Evolutionary conservation across 2,329 filamentous ascomycete species (phyloP), one percentile per base, ranked within the genome.

Genomic region (Exophiala calicioides): DNA sequence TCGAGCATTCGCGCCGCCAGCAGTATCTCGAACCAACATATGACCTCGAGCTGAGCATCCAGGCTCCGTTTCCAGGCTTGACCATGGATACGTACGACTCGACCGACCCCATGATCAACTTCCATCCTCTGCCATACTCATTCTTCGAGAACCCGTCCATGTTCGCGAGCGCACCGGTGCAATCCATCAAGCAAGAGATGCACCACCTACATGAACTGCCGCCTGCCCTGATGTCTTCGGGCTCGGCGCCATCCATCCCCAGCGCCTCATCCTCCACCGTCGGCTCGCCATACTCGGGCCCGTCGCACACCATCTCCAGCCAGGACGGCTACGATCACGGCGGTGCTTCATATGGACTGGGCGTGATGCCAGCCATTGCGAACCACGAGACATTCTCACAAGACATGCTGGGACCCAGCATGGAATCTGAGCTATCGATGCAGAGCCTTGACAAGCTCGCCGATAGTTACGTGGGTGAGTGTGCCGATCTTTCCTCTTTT

Each of bases 261-360:
- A 73, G 70, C 52, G 80, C 80, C 3, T 73, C 82, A 5, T 86
- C 83, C 1, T 86, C 84, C 6, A 80, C 79, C 43, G 78, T 83
- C 52, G 82, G 82, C 46, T 87, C 84, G 16, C 84, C 84, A 19
- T 79, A 81, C 59, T 83, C 82, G 1, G 76, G 78, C 53, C 76
- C 79, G 59, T 76, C 77, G 45, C 78, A 77, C 54, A 78, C 78
- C 51, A 71, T 73, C 58, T 40, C 53, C 9, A 47, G 50, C 32
- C 74, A 80, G 39, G 73, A 81, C 34, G 79, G 82, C 50, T 86
- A 82, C 80, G 66, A 74, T 55, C 66, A 70, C 33, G 65, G 72
- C 50, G 64, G 70, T 24, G 31, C 47, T 24, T 30, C 47, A 49
- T 68, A 78, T 40, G 76, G 76, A 42, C 69, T 86, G 26, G 79